These are phyloP conservation scores for Phylloporus sp. DNA, from an alignment of 768 basidiomycete species.

Conservation along the genomic window DNA sequence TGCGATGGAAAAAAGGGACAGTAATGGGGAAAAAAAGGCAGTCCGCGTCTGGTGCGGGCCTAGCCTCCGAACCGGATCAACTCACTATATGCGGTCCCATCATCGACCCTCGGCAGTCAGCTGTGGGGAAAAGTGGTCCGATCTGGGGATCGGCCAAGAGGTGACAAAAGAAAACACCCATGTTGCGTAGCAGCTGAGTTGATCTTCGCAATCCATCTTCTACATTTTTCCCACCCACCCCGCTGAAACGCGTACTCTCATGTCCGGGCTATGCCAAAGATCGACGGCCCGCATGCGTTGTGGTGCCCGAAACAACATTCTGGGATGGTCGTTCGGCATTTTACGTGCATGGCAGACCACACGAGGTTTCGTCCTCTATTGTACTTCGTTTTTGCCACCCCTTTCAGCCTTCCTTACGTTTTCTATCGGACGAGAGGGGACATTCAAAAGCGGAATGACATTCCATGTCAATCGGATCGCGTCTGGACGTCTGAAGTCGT, in stretches of 20 bases:
- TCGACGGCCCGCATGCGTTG: neutral
- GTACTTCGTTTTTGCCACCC: neutral
- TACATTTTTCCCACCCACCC: too few species aligned
- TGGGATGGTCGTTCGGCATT: neutral
- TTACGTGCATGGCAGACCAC: neutral
- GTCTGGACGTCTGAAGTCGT: neutral
- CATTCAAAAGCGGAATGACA: neutral
- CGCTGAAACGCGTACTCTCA: neutral
- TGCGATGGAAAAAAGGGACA: too few species aligned
- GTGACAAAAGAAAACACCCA: neutral
- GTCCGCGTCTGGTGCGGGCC: neutral
- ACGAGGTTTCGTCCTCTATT: neutral
- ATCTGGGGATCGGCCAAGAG: neutral
- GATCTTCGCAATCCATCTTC: neutral
- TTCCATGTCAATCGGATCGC: neutral
- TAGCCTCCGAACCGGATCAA: neutral
- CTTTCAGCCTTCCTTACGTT: neutral
- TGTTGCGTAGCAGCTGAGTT: neutral
- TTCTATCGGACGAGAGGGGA: neutral
- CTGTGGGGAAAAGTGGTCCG: neutral
- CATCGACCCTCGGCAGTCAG: neutral
- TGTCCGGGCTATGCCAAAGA: neutral
- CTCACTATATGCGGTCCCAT: neutral
- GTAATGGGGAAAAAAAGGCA: too few species aligned
- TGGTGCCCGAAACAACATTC: neutral